These are phyloP conservation scores for Melampsora abietis-canadensis DNA, from an alignment of 1,284 basidiomycete genomes.

Conservation along the genomic window DNA sequence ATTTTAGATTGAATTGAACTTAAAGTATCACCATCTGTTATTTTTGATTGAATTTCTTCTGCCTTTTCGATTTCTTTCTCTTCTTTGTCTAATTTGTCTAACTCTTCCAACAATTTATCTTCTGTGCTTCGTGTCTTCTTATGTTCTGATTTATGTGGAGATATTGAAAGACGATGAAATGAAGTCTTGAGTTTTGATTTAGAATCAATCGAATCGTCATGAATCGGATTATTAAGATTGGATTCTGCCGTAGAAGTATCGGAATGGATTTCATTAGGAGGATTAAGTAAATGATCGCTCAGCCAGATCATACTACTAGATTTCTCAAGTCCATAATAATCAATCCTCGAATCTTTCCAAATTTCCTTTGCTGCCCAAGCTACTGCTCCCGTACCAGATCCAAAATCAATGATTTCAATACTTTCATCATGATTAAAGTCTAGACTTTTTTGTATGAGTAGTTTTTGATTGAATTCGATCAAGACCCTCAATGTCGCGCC, in stretches of 20 bases:
- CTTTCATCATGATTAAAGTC: background rate
- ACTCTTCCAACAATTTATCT: background rate
- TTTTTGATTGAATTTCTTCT: background rate
- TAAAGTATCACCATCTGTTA: too few relatives aligned
- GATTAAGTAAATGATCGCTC: constrained; percentile 27
- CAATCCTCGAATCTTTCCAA: constrained; percentile 20
- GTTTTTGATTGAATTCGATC: constrained; percentile 14
- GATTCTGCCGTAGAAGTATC: background rate
- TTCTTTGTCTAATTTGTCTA: background rate
- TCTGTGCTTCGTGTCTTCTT: background rate
- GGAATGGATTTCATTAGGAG: background rate
- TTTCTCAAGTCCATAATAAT: constrained; percentile 36
- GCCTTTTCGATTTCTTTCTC: background rate
- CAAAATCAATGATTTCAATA: constrained; percentile 23
- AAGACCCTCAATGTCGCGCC: constrained; percentile 22
- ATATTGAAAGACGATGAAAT: constrained; percentile 25
- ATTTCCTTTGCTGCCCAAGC: constrained; percentile 36
- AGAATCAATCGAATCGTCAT: too few relatives aligned
- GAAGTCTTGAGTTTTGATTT: constrained; percentile 12
- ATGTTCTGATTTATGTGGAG: constrained; percentile 11
- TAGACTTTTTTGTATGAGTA: background rate
- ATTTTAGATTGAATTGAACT: too few relatives aligned
- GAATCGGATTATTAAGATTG: too few relatives aligned
- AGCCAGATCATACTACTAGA: constrained; percentile 37
- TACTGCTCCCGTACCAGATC: constrained; percentile 33